Base-by-base conservation (phyloP, 2,329 filamentous ascomycete genomes). In the Pseudogymnoascus sp. region DNA sequence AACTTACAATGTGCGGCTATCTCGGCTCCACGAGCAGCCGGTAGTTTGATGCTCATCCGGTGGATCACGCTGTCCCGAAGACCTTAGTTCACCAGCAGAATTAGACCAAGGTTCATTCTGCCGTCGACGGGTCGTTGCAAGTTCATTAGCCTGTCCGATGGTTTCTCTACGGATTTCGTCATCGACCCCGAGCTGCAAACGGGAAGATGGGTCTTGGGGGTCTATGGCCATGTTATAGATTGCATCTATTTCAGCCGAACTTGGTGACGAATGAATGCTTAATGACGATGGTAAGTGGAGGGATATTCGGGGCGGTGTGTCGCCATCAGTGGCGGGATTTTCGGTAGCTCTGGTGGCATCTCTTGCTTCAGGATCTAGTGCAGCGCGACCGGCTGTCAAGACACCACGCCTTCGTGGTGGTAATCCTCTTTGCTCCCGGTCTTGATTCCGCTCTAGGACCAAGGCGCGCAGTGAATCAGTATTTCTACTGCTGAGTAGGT, bases 11-110 rank as follows among this genome's bases (percentile, higher is more conserved):
- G 76, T 79, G 56, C 78, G 78, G 1, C 85, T 85, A 69, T 87
- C 82, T 37, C 83, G 80, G 66, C 83, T 86, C 85, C 85, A 88
- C 22, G 80, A 77, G 67, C 86, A 74, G 1, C 85, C 85, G 10
- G 84, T 82, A 1, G 85, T 88, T 61, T 86, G 59, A 19, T 60
- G 11, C 35, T 60, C 38, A 4, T 70, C 14, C 68, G 70, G 38
- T 70, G 66, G 63, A 68, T 72, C 62, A 67, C 70, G 64, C 68
- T 70, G 62, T 50, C 68, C 66, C 60, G 69, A 70, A 59, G 67
- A 69, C 12, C 50, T 33, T 19, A 8, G 3, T 22, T 11, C n/a
- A 12, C 19, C 1, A 3, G 50, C 28, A 33, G 50, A 19, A 35
- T n/a, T 16, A 16, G 69, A 68, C 11, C 69, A 65, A 63, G 70